These are phyloP conservation scores for Diaporthe batatas DNA, from an alignment of 2,329 filamentous ascomycete genomes.

Conservation along the genomic window DNA sequence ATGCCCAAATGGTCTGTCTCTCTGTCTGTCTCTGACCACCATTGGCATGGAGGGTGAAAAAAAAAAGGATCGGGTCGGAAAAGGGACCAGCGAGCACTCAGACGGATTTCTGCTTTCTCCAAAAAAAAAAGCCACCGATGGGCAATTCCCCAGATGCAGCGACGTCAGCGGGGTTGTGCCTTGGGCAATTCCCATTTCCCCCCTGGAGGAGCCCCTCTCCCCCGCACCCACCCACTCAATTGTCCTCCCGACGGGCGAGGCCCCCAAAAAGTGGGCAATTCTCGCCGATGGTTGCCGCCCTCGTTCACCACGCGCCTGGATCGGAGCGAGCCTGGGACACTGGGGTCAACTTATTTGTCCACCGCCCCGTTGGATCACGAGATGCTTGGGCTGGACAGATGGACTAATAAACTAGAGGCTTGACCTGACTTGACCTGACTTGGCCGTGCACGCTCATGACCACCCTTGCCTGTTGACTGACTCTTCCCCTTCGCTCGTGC, in stretches of 20 bases:
- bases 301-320: constrained; percentile 17
- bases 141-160: constrained; percentile 15
- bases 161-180: constrained; percentile 33
- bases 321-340: constrained; percentile 1
- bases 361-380: constrained; percentile 8
- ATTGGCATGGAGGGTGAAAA: not conserved
- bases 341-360: not conserved
- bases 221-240: constrained; percentile 7
- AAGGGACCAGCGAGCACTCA: constrained; percentile 11
- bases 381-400: not conserved
- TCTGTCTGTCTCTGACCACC: not conserved
- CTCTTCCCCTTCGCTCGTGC: not conserved
- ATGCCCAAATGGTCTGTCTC: not conserved
- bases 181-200: not conserved
- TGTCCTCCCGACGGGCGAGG: not conserved
- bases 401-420: constrained; percentile 4
- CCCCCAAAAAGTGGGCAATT: constrained; percentile 32
- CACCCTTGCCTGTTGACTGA: constrained; percentile 14
- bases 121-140: constrained; percentile 11
- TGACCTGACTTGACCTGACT: not conserved
- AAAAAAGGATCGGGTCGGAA: constrained; percentile 23
- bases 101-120: constrained; percentile 29
- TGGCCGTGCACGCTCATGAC: constrained; percentile 5
- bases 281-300: constrained; percentile 38
- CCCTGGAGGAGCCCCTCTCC: not conserved